A percentile compares a stretch with the other conserved stretches of the same genome.
Evolutionary conservation across 2,329 filamentous ascomycete species (phyloP).

Genomic region (Colletotrichum endophyticum): DNA sequence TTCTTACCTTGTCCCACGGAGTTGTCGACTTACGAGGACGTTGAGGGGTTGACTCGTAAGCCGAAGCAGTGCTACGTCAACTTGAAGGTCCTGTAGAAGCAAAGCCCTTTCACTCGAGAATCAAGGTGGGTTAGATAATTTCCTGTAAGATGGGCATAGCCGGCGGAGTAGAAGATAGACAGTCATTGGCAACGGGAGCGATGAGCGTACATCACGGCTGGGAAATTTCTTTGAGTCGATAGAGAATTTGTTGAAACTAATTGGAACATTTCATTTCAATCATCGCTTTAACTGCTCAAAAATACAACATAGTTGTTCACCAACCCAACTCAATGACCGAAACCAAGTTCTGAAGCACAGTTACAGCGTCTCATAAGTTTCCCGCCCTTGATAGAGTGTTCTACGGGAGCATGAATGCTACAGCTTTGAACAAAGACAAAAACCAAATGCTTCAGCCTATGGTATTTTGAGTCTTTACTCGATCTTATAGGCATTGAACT

Average conservation of each 20-base stretch:
- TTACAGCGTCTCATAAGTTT: background rate
- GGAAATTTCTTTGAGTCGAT: background rate
- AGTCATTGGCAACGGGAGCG: background rate
- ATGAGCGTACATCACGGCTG: background rate
- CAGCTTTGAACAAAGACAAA: background rate
- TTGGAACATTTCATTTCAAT: background rate
- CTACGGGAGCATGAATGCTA: background rate
- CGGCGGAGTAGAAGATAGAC: background rate
- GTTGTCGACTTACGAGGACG: background rate
- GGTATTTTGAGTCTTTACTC: background rate
- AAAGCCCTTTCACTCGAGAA: background rate
- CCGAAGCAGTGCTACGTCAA: background rate
- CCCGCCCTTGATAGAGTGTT: background rate
- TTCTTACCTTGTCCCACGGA: background rate
- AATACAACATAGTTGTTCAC: rapidly evolving
- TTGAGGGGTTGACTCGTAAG: background rate
- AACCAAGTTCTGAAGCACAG: background rate
- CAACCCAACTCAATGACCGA: background rate
- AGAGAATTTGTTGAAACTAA: background rate
- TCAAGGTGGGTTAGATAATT: background rate
- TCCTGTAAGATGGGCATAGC: background rate
- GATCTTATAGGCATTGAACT: background rate
- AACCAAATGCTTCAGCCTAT: background rate
- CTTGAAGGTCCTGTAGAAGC: background rate
- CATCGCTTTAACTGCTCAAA: background rate